phyloP scores from a whole-genome alignment of 192 early-diverging fungal genomes.

The Phlyctochytrium arcticum region DNA sequence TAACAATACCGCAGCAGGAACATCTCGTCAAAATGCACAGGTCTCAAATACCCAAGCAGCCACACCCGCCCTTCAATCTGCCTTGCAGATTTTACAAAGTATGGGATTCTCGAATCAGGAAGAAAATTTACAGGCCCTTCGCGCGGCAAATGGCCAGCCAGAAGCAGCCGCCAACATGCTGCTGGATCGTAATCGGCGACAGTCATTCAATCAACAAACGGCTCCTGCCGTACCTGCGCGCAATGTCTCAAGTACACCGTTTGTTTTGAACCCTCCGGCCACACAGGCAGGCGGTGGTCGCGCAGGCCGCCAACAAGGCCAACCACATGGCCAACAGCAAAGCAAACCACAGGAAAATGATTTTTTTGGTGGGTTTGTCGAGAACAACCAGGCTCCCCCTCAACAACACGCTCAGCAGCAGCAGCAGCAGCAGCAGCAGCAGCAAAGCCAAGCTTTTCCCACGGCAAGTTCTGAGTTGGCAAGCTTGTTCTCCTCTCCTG shows the following conservation, averaged over 20 bases:
- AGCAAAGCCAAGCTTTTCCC: slow-evolving; percentile 6
- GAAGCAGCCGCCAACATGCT: slow-evolving; percentile 68
- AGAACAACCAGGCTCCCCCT: neutral
- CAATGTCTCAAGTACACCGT: neutral
- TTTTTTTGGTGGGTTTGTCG: slow-evolving; percentile 7
- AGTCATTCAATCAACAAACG: neutral
- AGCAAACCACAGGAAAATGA: slow-evolving; percentile 16
- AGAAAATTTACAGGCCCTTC: slow-evolving; percentile 65
- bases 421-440: slow-evolving; percentile 13
- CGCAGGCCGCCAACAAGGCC: neutral
- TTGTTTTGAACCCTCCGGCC: slow-evolving; percentile 15
- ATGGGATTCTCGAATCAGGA: slow-evolving; percentile 71
- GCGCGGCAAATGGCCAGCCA: slow-evolving; percentile 67
- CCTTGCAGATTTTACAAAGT: slow-evolving; percentile 51
- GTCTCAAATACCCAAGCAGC: slow-evolving; percentile 11
- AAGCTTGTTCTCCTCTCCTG: neutral
- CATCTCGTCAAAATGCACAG: slow-evolving; percentile 31
- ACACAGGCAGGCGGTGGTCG: neutral
- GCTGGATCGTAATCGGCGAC: slow-evolving; percentile 34
- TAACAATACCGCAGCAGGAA: neutral
- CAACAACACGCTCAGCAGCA: slow-evolving; percentile 5
- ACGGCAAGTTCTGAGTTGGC: neutral
- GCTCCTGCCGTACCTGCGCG: neutral
- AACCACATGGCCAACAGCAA: neutral
- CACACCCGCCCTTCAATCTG: slow-evolving; percentile 21